Evolutionary conservation across 2,329 filamentous ascomycete species (phyloP).

Genomic region (Didymella exigua): DNA sequence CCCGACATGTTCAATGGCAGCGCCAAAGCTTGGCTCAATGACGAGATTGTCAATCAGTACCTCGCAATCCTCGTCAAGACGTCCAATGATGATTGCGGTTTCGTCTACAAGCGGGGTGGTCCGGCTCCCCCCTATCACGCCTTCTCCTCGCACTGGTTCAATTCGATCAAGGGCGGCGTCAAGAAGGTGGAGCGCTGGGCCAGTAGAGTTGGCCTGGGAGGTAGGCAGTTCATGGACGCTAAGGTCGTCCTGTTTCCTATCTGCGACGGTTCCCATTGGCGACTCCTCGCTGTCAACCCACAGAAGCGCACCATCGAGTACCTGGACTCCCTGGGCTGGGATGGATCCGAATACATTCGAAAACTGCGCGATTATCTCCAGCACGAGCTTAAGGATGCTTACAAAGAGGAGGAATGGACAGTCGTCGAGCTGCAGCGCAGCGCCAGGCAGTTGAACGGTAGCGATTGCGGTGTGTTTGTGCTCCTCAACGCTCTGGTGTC

Average conservation of each 20-base stretch:
- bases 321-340: slow-evolving; percentile 67
- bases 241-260: slow-evolving; percentile 74
- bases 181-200: slow-evolving; percentile 57
- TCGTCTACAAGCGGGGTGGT: slow-evolving; percentile 60
- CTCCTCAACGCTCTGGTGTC: slow-evolving; percentile 73
- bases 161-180: slow-evolving; percentile 50
- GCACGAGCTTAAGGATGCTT: slow-evolving; percentile 63
- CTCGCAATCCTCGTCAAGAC: slow-evolving; percentile 65
- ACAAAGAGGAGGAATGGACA: slow-evolving; percentile 65
- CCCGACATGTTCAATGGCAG: slow-evolving; percentile 39
- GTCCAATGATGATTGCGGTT: slow-evolving; percentile 63
- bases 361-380: slow-evolving; percentile 60
- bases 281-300: slow-evolving; percentile 70
- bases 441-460: slow-evolving; percentile 66
- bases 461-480: slow-evolving; percentile 79
- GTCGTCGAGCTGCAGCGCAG: slow-evolving; percentile 56
- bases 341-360: slow-evolving; percentile 43
- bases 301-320: slow-evolving; percentile 66
- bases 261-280: slow-evolving; percentile 70
- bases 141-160: slow-evolving; percentile 71
- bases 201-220: slow-evolving; percentile 29
- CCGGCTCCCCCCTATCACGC: slow-evolving; percentile 65
- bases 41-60: slow-evolving; percentile 74
- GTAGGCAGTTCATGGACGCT: slow-evolving; percentile 66
- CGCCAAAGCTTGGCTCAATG: slow-evolving; percentile 72